A percentile compares a stretch with the other conserved stretches of the same genome.
phyloP scores from a whole-genome alignment of 805 yeast species.

The Lachancea cidri region DNA sequence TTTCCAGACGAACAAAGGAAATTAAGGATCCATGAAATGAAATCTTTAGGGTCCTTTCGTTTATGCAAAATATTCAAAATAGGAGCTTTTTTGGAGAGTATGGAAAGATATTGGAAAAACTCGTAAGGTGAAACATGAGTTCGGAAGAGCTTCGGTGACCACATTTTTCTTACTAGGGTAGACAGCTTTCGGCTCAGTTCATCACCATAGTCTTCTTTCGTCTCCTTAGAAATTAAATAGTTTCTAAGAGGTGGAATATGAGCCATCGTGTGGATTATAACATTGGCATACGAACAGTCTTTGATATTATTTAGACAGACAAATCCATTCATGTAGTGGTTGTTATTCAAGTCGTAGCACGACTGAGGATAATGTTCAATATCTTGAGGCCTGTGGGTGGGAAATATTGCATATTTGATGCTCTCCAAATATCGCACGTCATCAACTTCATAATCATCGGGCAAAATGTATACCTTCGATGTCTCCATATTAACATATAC shows the following conservation, averaged over 20 bases:
- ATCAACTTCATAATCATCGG: constrained; percentile 46
- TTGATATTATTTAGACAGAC: constrained; percentile 57
- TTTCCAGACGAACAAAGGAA: constrained; percentile 30
- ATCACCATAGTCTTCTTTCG: constrained; percentile 14
- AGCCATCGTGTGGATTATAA: constrained; percentile 47
- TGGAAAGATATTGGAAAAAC: constrained; percentile 45
- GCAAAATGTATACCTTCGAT: constrained; percentile 50
- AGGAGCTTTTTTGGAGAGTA: constrained; percentile 41
- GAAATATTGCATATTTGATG: constrained; percentile 48
- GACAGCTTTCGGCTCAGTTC: constrained; percentile 43
- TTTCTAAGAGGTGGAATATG: constrained; percentile 52
- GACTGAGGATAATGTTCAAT: constrained; percentile 32
- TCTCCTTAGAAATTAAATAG: constrained; percentile 33
- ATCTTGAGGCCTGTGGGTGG: constrained; percentile 39
- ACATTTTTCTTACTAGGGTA: constrained; percentile 48
- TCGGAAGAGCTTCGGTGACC: constrained; percentile 58
- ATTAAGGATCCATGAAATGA: constrained; percentile 58
- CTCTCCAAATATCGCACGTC: constrained; percentile 39
- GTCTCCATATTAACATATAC: constrained; percentile 53
- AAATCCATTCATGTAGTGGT: constrained; percentile 54
- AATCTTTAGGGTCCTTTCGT: constrained; percentile 49
- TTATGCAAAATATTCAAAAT: constrained; percentile 24
- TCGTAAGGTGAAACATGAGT: constrained; percentile 66
- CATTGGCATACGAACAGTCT: constrained; percentile 52
- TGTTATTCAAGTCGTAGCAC: constrained; percentile 41